Percentiles rank a stretch among this genome's conserved stretches.
These are phyloP conservation scores for Conticribra weissflogii DNA, from an alignment of 108 stramenopile genomes.

Conservation along the genomic window DNA sequence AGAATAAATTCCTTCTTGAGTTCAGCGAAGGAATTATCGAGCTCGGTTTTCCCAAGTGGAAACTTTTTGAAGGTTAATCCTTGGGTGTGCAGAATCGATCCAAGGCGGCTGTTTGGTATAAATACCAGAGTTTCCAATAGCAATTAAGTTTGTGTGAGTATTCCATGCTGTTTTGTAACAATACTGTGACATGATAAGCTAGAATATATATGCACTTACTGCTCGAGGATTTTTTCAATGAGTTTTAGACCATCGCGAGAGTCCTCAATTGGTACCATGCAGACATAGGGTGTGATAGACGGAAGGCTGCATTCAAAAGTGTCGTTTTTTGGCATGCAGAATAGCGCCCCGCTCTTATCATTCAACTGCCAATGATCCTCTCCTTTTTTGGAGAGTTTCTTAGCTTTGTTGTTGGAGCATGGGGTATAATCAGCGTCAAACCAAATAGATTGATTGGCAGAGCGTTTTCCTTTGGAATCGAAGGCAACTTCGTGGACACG, in stretches of 20 bases:
- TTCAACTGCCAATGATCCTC: conserved; percentile 35
- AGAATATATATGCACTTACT: conserved; percentile 8
- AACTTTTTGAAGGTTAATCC: conserved; percentile 9
- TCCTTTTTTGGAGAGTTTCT: conserved; percentile 26
- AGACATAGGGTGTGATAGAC: conserved; percentile 23
- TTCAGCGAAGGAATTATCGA: not conserved
- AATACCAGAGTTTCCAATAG: too few species aligned
- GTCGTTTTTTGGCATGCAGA: conserved; percentile 43
- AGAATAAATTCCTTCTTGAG: conserved; percentile 2
- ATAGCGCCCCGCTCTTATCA: conserved; percentile 20
- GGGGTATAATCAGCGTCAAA: conserved; percentile 27
- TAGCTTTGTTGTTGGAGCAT: conserved; percentile 37
- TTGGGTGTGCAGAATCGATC: conserved; percentile 1
- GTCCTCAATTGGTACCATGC: conserved; percentile 37
- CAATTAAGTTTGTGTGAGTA: too few species aligned
- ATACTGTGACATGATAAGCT: not conserved
- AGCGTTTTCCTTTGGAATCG: conserved; percentile 47
- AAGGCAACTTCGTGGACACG: conserved; percentile 26
- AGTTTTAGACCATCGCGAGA: conserved; percentile 20
- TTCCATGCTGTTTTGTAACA: too few species aligned
- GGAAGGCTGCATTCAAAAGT: conserved; percentile 13
- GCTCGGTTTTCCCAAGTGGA: conserved; percentile 7
- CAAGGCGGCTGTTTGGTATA: conserved; percentile 24
- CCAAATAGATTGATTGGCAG: conserved; percentile 32
- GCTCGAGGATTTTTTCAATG: conserved; percentile 20